Conservation (phyloP, 1,284 basidiomycete species). For the Macrocybe sp. region DNA sequence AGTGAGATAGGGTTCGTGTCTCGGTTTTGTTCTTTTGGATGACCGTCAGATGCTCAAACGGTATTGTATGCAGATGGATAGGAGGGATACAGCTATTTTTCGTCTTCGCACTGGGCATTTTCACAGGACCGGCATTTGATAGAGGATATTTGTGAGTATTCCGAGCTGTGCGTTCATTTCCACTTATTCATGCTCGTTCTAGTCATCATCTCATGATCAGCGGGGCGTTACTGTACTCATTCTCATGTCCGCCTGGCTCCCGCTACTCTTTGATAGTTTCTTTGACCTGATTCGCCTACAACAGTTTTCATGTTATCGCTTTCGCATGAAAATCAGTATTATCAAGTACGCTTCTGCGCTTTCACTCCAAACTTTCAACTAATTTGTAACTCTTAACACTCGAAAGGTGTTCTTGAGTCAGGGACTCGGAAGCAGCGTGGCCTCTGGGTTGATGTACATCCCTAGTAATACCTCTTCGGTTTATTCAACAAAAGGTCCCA, state of each 20-base stretch:
- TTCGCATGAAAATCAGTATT: conserved; percentile 20
- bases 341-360: conserved; percentile 24
- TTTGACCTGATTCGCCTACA: conserved; percentile 3
- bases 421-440: conserved; percentile 36
- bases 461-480: conserved; percentile 14
- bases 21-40: conserved; percentile 1
- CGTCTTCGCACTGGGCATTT: conserved; percentile 21
- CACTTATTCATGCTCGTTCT: background rate
- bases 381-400: background rate
- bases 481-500: background rate
- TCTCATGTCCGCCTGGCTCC: conserved; percentile 10
- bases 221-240: conserved; percentile 22
- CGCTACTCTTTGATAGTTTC: background rate
- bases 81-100: conserved; percentile 27
- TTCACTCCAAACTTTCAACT: background rate
- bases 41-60: background rate
- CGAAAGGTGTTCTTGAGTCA: conserved; percentile 44
- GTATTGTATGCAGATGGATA: conserved; percentile 23
- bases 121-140: conserved; percentile 27
- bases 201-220: conserved; percentile 25
- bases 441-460: conserved; percentile 19
- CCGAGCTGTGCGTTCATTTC: background rate
- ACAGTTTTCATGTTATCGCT: conserved; percentile 27
- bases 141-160: conserved; percentile 28
- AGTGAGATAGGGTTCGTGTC: conserved; percentile 24